phyloP scores from a whole-genome alignment of 2,329 filamentous ascomycete genomes.

The Alternaria conjuncta region DNA sequence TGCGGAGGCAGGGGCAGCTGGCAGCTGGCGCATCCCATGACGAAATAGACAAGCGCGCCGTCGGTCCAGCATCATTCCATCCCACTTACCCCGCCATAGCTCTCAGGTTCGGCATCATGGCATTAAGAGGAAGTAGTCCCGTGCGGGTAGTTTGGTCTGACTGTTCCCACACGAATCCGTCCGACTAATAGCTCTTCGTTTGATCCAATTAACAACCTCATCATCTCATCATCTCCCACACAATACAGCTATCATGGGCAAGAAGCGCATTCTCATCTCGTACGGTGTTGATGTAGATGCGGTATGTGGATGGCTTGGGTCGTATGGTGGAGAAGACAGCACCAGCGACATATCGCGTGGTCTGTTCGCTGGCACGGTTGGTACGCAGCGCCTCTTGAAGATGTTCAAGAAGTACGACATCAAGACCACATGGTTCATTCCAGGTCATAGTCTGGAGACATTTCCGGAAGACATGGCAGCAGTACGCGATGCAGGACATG shows the following conservation, averaged over 20 bases:
- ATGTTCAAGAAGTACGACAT: conserved; percentile 75
- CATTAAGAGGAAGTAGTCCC: conserved; percentile 8
- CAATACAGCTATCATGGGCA: conserved; percentile 43
- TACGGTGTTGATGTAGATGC: conserved; percentile 78
- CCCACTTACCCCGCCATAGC: conserved; percentile 19
- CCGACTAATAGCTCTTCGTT: neutral
- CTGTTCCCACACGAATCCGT: neutral
- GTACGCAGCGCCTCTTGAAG: conserved; percentile 70
- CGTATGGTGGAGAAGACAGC: conserved; percentile 74
- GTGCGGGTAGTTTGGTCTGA: neutral
- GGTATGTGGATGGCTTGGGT: conserved; percentile 72
- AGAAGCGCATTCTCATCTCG: conserved; percentile 61
- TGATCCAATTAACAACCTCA: neutral
- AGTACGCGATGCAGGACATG: conserved; percentile 67
- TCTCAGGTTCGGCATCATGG: neutral
- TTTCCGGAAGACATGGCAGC: conserved; percentile 67
- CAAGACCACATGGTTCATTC: conserved; percentile 71
- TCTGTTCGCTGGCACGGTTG: conserved; percentile 73
- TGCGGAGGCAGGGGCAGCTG: neutral
- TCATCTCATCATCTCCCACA: neutral
- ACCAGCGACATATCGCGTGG: conserved; percentile 74
- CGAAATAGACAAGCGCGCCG: conserved; percentile 2
- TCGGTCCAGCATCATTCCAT: conserved; percentile 8
- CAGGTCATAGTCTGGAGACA: conserved; percentile 66
- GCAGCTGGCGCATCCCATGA: neutral